These are phyloP conservation scores for Nitzschia palea DNA, from an alignment of 108 stramenopile genomes.

Conservation along the genomic window DNA sequence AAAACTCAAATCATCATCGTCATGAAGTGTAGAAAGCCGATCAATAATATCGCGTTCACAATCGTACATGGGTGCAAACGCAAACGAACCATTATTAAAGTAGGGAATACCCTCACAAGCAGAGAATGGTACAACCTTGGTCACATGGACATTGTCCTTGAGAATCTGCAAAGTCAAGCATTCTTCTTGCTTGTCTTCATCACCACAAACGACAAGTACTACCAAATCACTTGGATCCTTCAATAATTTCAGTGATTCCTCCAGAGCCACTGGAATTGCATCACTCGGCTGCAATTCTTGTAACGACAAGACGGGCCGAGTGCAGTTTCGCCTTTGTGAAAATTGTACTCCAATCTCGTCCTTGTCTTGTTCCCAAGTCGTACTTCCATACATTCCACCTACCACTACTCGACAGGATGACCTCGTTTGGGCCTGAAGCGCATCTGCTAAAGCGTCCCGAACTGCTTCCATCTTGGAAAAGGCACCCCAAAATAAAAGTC, in stretches of 20 bases:
- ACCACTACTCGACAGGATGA: slow-evolving; percentile 70
- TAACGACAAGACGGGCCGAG: background rate
- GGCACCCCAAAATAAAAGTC: slow-evolving; percentile 48
- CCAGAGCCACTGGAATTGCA: slow-evolving; percentile 1
- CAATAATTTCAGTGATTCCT: slow-evolving; percentile 7
- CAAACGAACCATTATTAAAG: background rate
- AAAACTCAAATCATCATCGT: background rate
- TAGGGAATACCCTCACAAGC: background rate
- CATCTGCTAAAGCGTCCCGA: slow-evolving; percentile 35
- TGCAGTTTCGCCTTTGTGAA: slow-evolving; percentile 21
- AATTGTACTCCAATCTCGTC: slow-evolving; percentile 59
- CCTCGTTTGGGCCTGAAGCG: slow-evolving; percentile 15
- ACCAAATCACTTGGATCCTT: background rate
- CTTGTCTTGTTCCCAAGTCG: slow-evolving; percentile 74
- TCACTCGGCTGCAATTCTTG: background rate
- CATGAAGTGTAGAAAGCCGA: background rate
- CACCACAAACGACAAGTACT: slow-evolving; percentile 22
- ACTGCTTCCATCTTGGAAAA: slow-evolving; percentile 50
- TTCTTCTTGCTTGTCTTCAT: slow-evolving; percentile 1
- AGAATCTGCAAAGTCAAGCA: slow-evolving; percentile 15
- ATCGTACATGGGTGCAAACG: slow-evolving; percentile 9
- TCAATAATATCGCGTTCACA: slow-evolving; percentile 27
- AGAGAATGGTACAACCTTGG: slow-evolving; percentile 26
- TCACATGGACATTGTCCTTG: slow-evolving; percentile 2
- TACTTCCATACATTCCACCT: slow-evolving; percentile 78